Conservation (phyloP, 2,329 filamentous ascomycete species). For the Fusarium aywerte region DNA sequence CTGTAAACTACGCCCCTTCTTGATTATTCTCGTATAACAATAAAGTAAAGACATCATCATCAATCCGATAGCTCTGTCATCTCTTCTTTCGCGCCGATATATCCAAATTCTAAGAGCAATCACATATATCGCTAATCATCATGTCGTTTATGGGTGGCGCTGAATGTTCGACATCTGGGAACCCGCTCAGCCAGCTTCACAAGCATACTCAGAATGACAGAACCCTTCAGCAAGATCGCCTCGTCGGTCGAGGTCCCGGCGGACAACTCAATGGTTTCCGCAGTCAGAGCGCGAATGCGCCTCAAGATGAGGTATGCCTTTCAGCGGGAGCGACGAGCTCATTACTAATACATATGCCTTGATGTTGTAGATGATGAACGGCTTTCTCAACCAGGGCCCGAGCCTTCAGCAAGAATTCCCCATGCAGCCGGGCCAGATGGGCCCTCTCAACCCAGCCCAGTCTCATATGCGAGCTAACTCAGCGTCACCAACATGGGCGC, state of each 20-base stretch:
- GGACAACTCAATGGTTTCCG: slow-evolving; percentile 81
- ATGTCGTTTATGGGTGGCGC: slow-evolving; percentile 98
- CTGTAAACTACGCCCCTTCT: slow-evolving; percentile 23
- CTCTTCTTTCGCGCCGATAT: not conserved
- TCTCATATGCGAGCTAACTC: slow-evolving; percentile 65
- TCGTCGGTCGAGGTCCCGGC: slow-evolving; percentile 79
- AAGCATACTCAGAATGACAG: slow-evolving; percentile 98
- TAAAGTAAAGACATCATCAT: slow-evolving; percentile 2
- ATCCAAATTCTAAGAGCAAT: slow-evolving; percentile 17
- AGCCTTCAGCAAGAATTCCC: slow-evolving; percentile 65
- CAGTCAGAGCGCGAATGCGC: slow-evolving; percentile 73
- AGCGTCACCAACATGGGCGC: slow-evolving; percentile 65
- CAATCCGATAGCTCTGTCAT: not conserved
- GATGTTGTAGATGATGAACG: slow-evolving; percentile 81
- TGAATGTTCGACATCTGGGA: slow-evolving; percentile 95
- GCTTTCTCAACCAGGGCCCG: slow-evolving; percentile 86
- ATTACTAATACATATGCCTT: slow-evolving; percentile 47
- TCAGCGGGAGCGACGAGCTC: slow-evolving; percentile 15
- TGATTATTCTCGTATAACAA: slow-evolving; percentile 1
- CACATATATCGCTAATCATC: slow-evolving; percentile 42
- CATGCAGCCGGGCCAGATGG: slow-evolving; percentile 59
- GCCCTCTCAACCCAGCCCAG: slow-evolving; percentile 61
- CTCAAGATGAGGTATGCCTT: slow-evolving; percentile 74
- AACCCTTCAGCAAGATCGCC: slow-evolving; percentile 88
- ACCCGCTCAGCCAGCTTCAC: slow-evolving; percentile 95